phyloP scores from a whole-genome alignment of 306 rosid genomes.

The Castanea crenata region DNA sequence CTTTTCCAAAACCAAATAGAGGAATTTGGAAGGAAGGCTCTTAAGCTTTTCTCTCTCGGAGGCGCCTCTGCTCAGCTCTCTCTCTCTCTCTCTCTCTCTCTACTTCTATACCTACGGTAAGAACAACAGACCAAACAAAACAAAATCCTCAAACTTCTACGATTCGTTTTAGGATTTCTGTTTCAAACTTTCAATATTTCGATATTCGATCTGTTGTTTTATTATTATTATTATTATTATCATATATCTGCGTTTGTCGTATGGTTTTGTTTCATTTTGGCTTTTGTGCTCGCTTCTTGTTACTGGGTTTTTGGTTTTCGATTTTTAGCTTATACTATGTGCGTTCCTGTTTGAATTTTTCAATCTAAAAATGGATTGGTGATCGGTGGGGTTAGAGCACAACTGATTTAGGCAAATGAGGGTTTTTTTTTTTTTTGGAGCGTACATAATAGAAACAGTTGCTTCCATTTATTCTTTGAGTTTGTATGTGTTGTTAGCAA shows the following conservation, averaged over 20 bases:
- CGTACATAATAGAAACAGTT: too few species aligned
- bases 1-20: too few species aligned
- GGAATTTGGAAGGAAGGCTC: too few species aligned
- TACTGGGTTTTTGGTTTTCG: not conserved
- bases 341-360: not conserved
- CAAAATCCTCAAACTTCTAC: not conserved
- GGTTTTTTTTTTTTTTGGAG: not conserved
- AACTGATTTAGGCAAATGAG: not conserved
- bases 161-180: not conserved
- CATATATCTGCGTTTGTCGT: not conserved
- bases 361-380: not conserved
- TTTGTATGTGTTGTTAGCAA: too few species aligned
- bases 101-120: not conserved
- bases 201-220: not conserved
- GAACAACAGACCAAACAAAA: not conserved
- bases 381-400: not conserved
- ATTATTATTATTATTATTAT: too few species aligned
- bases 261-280: not conserved
- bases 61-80: constrained; percentile 1
- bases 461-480: too few species aligned
- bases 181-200: not conserved
- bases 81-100: not conserved
- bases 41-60: not conserved
- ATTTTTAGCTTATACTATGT: not conserved
- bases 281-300: not conserved